Evolutionary conservation across 2,329 filamentous ascomycete genomes (phyloP).

Genomic region (Fusarium nurragi): DNA sequence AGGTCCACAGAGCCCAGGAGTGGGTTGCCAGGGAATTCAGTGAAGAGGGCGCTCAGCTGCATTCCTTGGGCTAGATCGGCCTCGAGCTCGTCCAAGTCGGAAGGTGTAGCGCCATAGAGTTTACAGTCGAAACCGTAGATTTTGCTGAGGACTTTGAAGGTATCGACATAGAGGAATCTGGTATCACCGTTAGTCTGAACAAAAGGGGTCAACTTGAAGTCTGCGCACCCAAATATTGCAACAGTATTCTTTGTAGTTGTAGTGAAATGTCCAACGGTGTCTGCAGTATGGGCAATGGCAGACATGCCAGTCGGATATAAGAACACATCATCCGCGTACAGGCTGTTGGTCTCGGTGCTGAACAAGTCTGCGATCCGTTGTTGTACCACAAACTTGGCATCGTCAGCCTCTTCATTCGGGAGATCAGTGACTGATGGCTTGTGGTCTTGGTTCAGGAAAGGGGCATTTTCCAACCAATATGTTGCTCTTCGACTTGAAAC

Average conservation of each 20-base stretch:
- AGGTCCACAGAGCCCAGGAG: slow-evolving; percentile 46
- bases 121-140: slow-evolving; percentile 47
- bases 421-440: background rate
- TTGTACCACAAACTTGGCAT: slow-evolving; percentile 21
- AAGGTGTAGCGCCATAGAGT: slow-evolving; percentile 55
- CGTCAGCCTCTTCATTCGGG: slow-evolving; percentile 5
- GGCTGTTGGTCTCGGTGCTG: slow-evolving; percentile 19
- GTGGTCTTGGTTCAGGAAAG: slow-evolving; percentile 19
- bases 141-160: slow-evolving; percentile 45
- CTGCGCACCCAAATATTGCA: slow-evolving; percentile 44
- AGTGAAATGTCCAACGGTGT: slow-evolving; percentile 11
- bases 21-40: slow-evolving; percentile 54
- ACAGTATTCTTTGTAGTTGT: slow-evolving; percentile 4
- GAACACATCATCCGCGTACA: slow-evolving; percentile 53
- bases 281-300: slow-evolving; percentile 50
- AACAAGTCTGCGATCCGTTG: slow-evolving; percentile 34
- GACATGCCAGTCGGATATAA: slow-evolving; percentile 64
- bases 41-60: slow-evolving; percentile 56
- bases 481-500: slow-evolving; percentile 44
- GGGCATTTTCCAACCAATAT: slow-evolving; percentile 40
- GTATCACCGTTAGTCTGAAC: background rate
- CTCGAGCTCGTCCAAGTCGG: slow-evolving; percentile 54
- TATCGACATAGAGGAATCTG: slow-evolving; percentile 47
- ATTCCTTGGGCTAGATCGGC: slow-evolving; percentile 50
- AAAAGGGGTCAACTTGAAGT: background rate